These are phyloP conservation scores for Kappamyces sp. DNA, from an alignment of 192 early-diverging fungal genomes.

Conservation along the genomic window DNA sequence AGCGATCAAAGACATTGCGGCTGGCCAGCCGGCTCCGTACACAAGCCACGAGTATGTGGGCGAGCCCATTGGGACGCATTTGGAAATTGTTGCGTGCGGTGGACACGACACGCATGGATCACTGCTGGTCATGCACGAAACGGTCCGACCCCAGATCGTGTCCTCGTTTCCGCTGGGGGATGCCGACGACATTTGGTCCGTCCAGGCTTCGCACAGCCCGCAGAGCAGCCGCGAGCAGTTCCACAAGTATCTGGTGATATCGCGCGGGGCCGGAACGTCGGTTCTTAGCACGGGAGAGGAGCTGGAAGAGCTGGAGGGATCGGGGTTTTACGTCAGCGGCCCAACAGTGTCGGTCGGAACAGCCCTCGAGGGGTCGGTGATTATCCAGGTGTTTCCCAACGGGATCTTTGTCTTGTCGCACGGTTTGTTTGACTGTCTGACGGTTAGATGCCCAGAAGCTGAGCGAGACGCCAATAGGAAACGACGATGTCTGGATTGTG, in stretches of 20 bases:
- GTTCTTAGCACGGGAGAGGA: slow-evolving; percentile 79
- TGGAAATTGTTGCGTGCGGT: slow-evolving; percentile 57
- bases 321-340: slow-evolving; percentile 67
- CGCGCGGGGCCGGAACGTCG: slow-evolving; percentile 55
- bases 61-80: slow-evolving; percentile 16
- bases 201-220: slow-evolving; percentile 33
- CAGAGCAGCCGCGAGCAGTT: slow-evolving; percentile 10
- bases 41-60: slow-evolving; percentile 24
- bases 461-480: slow-evolving; percentile 43
- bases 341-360: slow-evolving; percentile 74
- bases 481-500: slow-evolving; percentile 50
- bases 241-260: slow-evolving; percentile 32
- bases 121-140: slow-evolving; percentile 54
- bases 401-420: slow-evolving; percentile 59
- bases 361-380: slow-evolving; percentile 60
- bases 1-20: slow-evolving; percentile 66
- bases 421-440: background rate
- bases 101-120: slow-evolving; percentile 53
- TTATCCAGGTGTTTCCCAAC: slow-evolving; percentile 77
- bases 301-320: slow-evolving; percentile 67
- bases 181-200: slow-evolving; percentile 65
- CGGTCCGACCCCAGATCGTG: slow-evolving; percentile 56
- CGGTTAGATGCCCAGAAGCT: slow-evolving; percentile 45
- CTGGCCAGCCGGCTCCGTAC: slow-evolving; percentile 53
- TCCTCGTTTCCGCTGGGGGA: slow-evolving; percentile 49